Evolutionary conservation across 1,139 yeast genomes (phyloP).

Genomic region (Saccharomyces hybrid): DNA sequence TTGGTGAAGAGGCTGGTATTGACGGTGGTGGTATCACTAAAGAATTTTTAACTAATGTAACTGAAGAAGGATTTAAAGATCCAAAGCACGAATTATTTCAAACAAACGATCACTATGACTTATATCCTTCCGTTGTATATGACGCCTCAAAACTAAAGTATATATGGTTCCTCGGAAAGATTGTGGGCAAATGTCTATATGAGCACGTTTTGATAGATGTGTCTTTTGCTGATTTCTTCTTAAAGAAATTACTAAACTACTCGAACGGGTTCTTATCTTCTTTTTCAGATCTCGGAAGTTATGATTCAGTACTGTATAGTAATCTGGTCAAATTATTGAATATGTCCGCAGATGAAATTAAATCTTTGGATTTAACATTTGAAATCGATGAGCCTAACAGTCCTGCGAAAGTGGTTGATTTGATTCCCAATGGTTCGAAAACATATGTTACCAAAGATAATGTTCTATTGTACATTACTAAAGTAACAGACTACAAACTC

Average conservation of each 20-base stretch:
- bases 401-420: slow-evolving; percentile 39
- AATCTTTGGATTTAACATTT: slow-evolving; percentile 56
- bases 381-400: slow-evolving; percentile 35
- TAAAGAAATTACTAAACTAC: slow-evolving; percentile 51
- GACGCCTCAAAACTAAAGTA: slow-evolving; percentile 35
- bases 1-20: slow-evolving; percentile 75
- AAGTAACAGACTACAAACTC: slow-evolving; percentile 70
- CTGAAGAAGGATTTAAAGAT: slow-evolving; percentile 56
- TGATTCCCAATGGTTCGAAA: slow-evolving; percentile 53
- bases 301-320: slow-evolving; percentile 61
- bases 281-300: slow-evolving; percentile 67
- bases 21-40: slow-evolving; percentile 97
- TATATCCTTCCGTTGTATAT: slow-evolving; percentile 48
- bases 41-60: slow-evolving; percentile 73
- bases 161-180: slow-evolving; percentile 62
- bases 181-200: slow-evolving; percentile 85
- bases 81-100: slow-evolving; percentile 41
- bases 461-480: slow-evolving; percentile 66
- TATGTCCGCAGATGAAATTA: slow-evolving; percentile 52
- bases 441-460: slow-evolving; percentile 54
- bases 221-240: slow-evolving; percentile 78
- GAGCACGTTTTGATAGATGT: slow-evolving; percentile 77
- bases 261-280: slow-evolving; percentile 35
- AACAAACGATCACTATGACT: slow-evolving; percentile 48
- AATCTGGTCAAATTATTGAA: slow-evolving; percentile 57